Evolutionary conservation across 495 filamentous ascomycete species (phyloP), one percentile per base, ranked within the genome.

Genomic region (Baudoinia panamericana): DNA sequence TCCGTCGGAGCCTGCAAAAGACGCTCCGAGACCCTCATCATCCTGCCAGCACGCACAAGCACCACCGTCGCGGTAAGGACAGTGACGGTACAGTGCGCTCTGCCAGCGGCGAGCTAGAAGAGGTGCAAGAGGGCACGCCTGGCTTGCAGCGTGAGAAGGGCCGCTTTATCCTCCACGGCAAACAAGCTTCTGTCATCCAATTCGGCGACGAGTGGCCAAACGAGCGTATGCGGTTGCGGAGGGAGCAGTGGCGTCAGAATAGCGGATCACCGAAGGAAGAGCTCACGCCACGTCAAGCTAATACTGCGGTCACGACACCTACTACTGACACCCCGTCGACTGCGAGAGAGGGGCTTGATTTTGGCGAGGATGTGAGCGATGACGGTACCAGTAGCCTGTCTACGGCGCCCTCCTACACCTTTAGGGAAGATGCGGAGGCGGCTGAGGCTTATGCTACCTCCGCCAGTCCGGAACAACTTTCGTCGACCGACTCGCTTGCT

Each of bases 91-190:
- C 50, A 9, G 28, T 42, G 6, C 39, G 41, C 1, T 30, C 31
- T 16, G 25, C 28, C 11, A 36, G 40, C 18, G 49, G 31, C 13
- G 35, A 30, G 11, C 36, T 11, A 19, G 18, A 15, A 5, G 30
- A 24, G 15, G 22, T 28, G 9, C 36, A 24, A 19, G 35, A 39
- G 18, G 71, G 73, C 33, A 66, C 65, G 11, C 84, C 87, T 57
- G 73, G 77, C 8, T 68, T 97, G 7, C 61, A 78, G 11, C 73
- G 90, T 13, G 80, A 79, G 19, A 73, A 78, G 9, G 83, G 84
- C 9, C 92, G 81, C 49, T 96, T 97, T 56, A 93, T 84, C 4
- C 78, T 97, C 4, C 90, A 97, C 55, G 90, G 90, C 39, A 97
- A 97, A 65, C 96, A 97, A 59, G 90, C 90, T 2, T 93, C 84